Evolutionary conservation across 495 filamentous ascomycete genomes (phyloP), one percentile per base, ranked within the genome.

Genomic region (Penicillium bialowiezense): DNA sequence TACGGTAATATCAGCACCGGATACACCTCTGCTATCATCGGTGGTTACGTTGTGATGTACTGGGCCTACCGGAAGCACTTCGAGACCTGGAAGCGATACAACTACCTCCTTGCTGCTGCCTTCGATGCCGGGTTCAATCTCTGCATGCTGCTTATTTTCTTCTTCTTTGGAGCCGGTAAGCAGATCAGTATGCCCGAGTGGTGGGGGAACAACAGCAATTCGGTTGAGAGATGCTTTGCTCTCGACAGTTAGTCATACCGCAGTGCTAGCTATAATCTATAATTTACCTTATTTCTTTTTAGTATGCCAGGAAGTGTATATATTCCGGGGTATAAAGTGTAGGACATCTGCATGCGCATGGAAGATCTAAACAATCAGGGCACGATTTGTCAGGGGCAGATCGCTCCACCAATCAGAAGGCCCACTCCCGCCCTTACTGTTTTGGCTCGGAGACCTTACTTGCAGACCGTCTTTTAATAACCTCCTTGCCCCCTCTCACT

Each of bases 101-200:
- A 79, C 45, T 82, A 78, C 43, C 66, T 81, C 34, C 52, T 80
- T 18, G 78, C 76, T 2, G 78, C 79, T 2, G 77, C 78, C 2
- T 78, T 81, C 50, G 80, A 81, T 63, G 75, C 78, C 3, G 78
- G 75, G 1, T 83, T 80, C 50, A 81, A 81, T 58, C 42, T 81
- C 18, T 76, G 79, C 51, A 70, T 81, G 72, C 51, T 82, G 48
- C 62, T 81, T 17, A 73, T 80, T 20, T 81, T 83, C 58, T 61
- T 81, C 44, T 76, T 74, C 37, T 79, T 82, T 39, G 73, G 74
- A 0, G 67, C 72, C 12, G 77, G 70, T 1, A 80, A 74, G 63
- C 65, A 73, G 34, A 62, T 80, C 7, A 67, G 60, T 21, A 81
- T 81, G 78, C 75, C 78, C 24, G 61, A 75, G 38, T 82, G 78